Evolutionary conservation across 257 asterid genomes (phyloP).

Genomic region (Craterostigma plantagineum): DNA sequence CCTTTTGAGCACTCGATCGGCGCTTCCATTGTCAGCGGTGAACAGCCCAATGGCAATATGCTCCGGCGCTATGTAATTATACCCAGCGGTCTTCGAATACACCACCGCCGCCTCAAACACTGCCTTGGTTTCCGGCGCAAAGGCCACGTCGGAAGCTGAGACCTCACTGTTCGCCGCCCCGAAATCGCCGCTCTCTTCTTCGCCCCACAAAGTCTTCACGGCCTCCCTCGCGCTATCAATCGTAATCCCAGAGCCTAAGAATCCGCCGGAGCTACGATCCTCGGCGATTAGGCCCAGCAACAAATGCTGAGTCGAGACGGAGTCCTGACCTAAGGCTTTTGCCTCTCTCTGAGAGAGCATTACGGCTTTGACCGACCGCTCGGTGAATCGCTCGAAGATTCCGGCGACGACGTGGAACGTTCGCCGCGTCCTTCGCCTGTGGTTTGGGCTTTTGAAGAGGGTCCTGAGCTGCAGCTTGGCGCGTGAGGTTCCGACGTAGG

Average conservation of each 20-base stretch:
- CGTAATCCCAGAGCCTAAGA: conserved; percentile 58
- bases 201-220: conserved; percentile 58
- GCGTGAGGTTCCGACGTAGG: neutral
- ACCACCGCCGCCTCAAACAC: conserved; percentile 97
- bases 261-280: conserved; percentile 77
- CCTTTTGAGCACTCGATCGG: conserved; percentile 68
- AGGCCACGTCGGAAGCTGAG: conserved; percentile 75
- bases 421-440: conserved; percentile 15
- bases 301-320: conserved; percentile 72
- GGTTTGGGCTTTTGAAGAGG: neutral
- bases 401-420: conserved; percentile 40
- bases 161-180: conserved; percentile 22
- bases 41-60: conserved; percentile 85
- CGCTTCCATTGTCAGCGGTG: conserved; percentile 82
- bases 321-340: conserved; percentile 47
- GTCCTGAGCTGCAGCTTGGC: conserved; percentile 1
- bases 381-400: conserved; percentile 85
- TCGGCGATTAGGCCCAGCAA: conserved; percentile 81
- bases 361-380: conserved; percentile 82
- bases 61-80: conserved; percentile 84
- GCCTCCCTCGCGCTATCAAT: conserved; percentile 62
- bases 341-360: conserved; percentile 86
- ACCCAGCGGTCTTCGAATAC: conserved; percentile 77
- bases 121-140: conserved; percentile 47
- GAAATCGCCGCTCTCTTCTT: conserved; percentile 12